phyloP scores from a whole-genome alignment of 192 early-diverging fungal species.

The Hyaloraphidium curvatum region DNA sequence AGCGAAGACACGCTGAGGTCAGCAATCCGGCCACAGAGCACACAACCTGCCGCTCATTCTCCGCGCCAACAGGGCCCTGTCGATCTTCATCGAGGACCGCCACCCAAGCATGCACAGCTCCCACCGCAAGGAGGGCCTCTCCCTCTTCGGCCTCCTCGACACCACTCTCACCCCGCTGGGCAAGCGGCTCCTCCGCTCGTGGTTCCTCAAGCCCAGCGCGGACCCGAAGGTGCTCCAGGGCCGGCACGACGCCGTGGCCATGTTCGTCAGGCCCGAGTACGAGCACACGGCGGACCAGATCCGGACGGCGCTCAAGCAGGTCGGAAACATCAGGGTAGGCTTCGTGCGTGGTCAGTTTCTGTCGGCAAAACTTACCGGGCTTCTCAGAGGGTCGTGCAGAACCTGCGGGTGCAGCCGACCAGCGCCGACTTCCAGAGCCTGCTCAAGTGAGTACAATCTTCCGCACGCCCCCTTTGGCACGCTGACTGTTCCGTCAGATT shows the following conservation, averaged over 20 bases:
- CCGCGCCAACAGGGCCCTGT: constrained; percentile 61
- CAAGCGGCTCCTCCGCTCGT: constrained; percentile 31
- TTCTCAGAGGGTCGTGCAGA: not conserved
- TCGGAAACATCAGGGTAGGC: constrained; percentile 15
- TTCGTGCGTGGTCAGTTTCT: too few species aligned
- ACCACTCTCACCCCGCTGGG: constrained; percentile 38
- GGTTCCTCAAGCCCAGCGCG: constrained; percentile 42
- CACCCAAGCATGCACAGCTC: constrained; percentile 69
- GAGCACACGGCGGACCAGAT: constrained; percentile 19
- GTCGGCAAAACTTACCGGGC: too few species aligned
- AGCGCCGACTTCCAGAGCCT: not conserved
- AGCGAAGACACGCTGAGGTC: constrained; percentile 37
- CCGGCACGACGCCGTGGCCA: constrained; percentile 35
- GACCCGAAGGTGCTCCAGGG: constrained; percentile 21
- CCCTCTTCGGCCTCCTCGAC: constrained; percentile 48
- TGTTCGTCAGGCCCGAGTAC: constrained; percentile 25
- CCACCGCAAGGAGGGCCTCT: constrained; percentile 43
- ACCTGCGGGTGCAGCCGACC: not conserved
- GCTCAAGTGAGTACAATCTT: not conserved
- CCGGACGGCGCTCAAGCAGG: constrained; percentile 13
- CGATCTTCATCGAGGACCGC: constrained; percentile 49
- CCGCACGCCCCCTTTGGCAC: too few species aligned
- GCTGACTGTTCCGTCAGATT: too few species aligned
- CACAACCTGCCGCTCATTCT: too few species aligned
- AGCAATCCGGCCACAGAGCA: not conserved